Evolutionary conservation across 2,329 filamentous ascomycete species (phyloP).

Genomic region (Colletotrichum spaethianum): DNA sequence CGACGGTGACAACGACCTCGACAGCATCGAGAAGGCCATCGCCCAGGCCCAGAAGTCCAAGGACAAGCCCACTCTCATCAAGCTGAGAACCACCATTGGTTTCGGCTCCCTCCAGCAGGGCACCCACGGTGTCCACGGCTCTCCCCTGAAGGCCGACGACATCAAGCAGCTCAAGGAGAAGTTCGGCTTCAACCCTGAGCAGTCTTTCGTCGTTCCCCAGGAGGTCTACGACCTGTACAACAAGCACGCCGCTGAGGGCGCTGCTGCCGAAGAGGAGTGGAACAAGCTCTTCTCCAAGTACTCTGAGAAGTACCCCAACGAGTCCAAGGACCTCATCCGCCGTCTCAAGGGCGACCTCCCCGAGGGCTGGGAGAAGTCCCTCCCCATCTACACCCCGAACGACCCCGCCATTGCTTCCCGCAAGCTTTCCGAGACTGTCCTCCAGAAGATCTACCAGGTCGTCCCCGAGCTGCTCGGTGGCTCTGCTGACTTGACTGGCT

Average conservation of each 20-base stretch:
- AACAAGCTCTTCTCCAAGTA: slow-evolving; percentile 94
- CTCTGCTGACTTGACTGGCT: slow-evolving; percentile 97
- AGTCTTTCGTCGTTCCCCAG: slow-evolving; percentile 94
- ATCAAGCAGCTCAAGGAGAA: slow-evolving; percentile 93
- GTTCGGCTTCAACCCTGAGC: slow-evolving; percentile 95
- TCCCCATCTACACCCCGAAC: slow-evolving; percentile 90
- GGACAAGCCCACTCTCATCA: slow-evolving; percentile 97
- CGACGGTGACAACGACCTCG: slow-evolving; percentile 91
- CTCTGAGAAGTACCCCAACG: slow-evolving; percentile 79
- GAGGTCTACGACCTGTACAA: slow-evolving; percentile 93
- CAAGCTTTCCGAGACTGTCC: slow-evolving; percentile 95
- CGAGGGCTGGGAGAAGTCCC: slow-evolving; percentile 94
- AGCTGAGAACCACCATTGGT: slow-evolving; percentile 97
- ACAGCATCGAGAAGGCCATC: slow-evolving; percentile 89
- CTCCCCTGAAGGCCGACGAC: slow-evolving; percentile 95
- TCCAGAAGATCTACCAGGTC: slow-evolving; percentile 86
- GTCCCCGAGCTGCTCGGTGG: slow-evolving; percentile 95
- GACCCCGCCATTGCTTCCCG: slow-evolving; percentile 91
- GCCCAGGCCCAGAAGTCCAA: slow-evolving; percentile 87
- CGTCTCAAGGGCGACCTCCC: slow-evolving; percentile 88
- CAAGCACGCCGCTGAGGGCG: slow-evolving; percentile 88
- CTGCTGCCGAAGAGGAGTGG: slow-evolving; percentile 94
- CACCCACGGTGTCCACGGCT: slow-evolving; percentile 95
- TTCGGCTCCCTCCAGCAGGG: slow-evolving; percentile 95
- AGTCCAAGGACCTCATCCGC: slow-evolving; percentile 85